These are phyloP conservation scores for Mallotus japonicus DNA, from an alignment of 441 rosid species.

Conservation along the genomic window DNA sequence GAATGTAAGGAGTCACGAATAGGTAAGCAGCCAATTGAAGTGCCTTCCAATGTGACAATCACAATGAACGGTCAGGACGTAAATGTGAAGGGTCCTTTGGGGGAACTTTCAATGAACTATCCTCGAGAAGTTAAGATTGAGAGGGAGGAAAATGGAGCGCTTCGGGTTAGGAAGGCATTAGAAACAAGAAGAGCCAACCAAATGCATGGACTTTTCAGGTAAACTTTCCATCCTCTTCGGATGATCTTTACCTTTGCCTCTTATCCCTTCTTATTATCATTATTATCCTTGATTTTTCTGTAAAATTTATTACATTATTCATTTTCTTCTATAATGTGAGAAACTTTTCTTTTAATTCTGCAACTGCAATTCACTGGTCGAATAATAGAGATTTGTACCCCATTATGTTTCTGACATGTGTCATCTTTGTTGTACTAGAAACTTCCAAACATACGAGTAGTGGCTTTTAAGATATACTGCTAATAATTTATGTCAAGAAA, in stretches of 20 bases:
- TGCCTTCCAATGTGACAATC: slow-evolving; percentile 75
- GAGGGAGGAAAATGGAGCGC: slow-evolving; percentile 50
- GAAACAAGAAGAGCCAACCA: slow-evolving; percentile 92
- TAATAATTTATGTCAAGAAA: not conserved
- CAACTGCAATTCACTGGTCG: not conserved
- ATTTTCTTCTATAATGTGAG: too few species aligned
- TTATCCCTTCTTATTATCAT: slow-evolving; percentile 6
- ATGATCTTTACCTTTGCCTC: too few species aligned
- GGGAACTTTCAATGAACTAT: slow-evolving; percentile 67
- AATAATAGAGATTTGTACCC: not conserved
- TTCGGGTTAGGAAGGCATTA: slow-evolving; percentile 62
- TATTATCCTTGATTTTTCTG: not conserved
- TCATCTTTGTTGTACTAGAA: not conserved
- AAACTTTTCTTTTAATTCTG: not conserved
- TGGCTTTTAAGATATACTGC: not conserved
- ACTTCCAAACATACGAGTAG: not conserved
- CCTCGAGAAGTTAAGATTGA: slow-evolving; percentile 77
- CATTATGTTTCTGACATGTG: not conserved
- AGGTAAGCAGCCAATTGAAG: slow-evolving; percentile 77
- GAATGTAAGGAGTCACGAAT: slow-evolving; percentile 91
- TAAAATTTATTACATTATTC: not conserved
- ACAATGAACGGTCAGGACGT: slow-evolving; percentile 63
- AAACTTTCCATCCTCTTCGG: not conserved
- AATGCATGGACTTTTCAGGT: slow-evolving; percentile 99
- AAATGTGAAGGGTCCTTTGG: slow-evolving; percentile 85